Base-by-base conservation (phyloP, 2,329 filamentous ascomycete genomes). In the Fusarium napiforme region DNA sequence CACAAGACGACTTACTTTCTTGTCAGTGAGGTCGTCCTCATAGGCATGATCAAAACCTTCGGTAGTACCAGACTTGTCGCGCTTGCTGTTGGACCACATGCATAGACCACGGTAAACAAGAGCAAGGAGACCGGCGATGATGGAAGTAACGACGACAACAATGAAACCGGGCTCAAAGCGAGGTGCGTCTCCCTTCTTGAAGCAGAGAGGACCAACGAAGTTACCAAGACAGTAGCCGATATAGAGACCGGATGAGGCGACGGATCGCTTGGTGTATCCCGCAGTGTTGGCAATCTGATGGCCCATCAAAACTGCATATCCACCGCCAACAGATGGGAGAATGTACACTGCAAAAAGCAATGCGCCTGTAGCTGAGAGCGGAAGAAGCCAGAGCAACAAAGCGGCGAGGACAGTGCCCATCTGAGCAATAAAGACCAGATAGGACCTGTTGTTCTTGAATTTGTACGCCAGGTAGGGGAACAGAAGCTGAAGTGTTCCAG, bases 1-100 rank as follows among this genome's bases (percentile, higher is more conserved):
- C 2, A 16, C 5, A 1, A n/a, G 14, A n/a, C 14, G 34, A 60
- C 69, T 39, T 46, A 68, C 73, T 70, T 76, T 82, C 53, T 77
- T 82, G 72, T 88, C 85, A 9, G 85, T 88, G 46, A 87, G 78
- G 68, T 87, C 85, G 75, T 88, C 86, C 57, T 88, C 84, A 64
- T 86, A 88, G 1, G 86, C 86, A 74, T 88, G 83, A 50, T 88
- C 86, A 52, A 83, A 88, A 3, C 81, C 85, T 76, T 88, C 86
- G n/a, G 80, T 61, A 15, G 80, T 81, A 6, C 84, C 84, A 4
- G 82, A 72, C 52, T 78, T 78, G 65, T 87, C 85, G 32, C 85
- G 81, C 62, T 77, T 79, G 23, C 75, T 78, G 69, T 87, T 87
- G 16, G 85, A 81, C 80, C 79, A 81, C 9, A 84, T 77, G 67